These are phyloP conservation scores for Rhodamnia rubescens DNA, from an alignment of 345 rosid species.

Conservation along the genomic window DNA sequence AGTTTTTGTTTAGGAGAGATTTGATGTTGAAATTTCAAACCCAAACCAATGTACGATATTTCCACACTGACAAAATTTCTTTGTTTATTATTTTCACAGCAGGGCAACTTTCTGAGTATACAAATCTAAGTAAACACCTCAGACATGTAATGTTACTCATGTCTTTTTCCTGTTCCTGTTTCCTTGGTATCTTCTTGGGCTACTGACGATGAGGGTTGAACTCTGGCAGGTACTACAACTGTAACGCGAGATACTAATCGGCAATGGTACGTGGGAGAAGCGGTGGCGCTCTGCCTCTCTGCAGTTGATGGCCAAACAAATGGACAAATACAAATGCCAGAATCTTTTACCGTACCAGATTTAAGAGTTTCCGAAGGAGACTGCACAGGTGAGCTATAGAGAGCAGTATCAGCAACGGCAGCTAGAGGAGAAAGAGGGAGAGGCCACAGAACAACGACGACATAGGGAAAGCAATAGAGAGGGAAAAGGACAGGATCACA, in stretches of 20 bases:
- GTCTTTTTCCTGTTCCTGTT: not conserved
- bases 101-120: fast-evolving
- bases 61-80: too few relatives aligned
- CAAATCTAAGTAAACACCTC: not conserved
- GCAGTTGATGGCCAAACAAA: not conserved
- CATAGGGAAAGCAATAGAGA: not conserved
- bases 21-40: too few relatives aligned
- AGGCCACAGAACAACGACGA: not conserved
- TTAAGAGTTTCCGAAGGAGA: not conserved
- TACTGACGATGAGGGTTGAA: not conserved
- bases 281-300: not conserved
- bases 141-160: not conserved
- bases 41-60: not conserved
- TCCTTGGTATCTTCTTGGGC: not conserved
- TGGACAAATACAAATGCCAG: not conserved
- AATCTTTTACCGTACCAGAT: not conserved
- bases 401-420: not conserved
- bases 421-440: not conserved
- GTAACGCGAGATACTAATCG: not conserved
- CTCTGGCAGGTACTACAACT: not conserved
- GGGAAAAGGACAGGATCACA: not conserved
- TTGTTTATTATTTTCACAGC: too few relatives aligned
- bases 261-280: not conserved
- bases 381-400: not conserved
- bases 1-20: too few relatives aligned